Percentiles rank a stretch among this genome's conserved stretches.
These are phyloP conservation scores for Fusarium vanettenii DNA, from an alignment of 2,329 filamentous ascomycete species.

Conservation along the genomic window DNA sequence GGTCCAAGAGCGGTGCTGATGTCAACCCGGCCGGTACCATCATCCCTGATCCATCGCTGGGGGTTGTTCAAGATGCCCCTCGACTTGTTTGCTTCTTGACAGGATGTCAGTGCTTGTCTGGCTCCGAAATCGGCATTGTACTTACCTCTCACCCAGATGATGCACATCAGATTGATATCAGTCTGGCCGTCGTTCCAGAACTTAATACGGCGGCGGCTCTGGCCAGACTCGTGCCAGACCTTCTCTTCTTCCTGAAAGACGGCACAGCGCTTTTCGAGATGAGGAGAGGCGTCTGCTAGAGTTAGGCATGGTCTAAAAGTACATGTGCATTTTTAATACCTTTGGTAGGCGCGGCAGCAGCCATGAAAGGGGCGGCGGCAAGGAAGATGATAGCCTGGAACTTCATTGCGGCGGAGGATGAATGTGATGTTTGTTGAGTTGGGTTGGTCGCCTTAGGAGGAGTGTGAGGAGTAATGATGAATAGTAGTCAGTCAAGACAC, in stretches of 20 bases:
- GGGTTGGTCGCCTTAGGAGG: neutral
- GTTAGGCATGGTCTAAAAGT: neutral
- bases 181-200: neutral
- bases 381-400: neutral
- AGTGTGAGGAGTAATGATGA: neutral
- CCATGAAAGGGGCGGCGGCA: neutral
- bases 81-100: neutral
- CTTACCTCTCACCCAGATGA: neutral
- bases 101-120: neutral
- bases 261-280: neutral
- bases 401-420: neutral
- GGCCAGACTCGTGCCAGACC: neutral
- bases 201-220: neutral
- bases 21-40: neutral
- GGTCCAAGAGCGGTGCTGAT: neutral
- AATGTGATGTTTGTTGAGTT: neutral
- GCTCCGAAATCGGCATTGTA: neutral
- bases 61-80: neutral
- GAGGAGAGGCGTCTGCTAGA: neutral
- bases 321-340: neutral
- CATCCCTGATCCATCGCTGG: neutral
- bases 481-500: neutral
- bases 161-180: neutral
- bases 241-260: neutral
- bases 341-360: neutral